phyloP scores from a whole-genome alignment of 2,329 filamentous ascomycete species.

The Claviceps capensis region DNA sequence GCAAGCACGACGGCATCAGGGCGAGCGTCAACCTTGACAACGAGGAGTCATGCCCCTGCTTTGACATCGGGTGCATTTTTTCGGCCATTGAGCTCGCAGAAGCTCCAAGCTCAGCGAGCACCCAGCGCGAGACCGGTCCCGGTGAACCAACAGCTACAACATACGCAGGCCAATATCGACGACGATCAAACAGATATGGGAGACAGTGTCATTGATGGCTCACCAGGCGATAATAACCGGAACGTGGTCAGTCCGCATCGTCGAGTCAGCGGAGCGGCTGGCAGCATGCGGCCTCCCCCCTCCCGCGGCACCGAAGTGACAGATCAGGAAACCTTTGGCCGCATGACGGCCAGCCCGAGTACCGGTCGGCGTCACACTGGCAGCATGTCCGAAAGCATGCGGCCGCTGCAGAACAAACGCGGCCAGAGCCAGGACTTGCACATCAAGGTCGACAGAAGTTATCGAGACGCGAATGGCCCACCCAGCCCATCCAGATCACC shows the following conservation, averaged over 20 bases:
- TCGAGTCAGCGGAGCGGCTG: slow-evolving; percentile 22
- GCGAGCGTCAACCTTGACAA: slow-evolving; percentile 44
- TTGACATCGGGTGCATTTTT: slow-evolving; percentile 87
- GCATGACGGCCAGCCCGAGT: slow-evolving; percentile 60
- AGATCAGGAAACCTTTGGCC: slow-evolving; percentile 57
- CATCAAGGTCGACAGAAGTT: slow-evolving; percentile 47
- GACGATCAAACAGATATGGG: slow-evolving; percentile 28
- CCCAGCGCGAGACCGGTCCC: slow-evolving; percentile 36
- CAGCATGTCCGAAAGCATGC: slow-evolving; percentile 64
- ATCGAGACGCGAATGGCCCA: slow-evolving; percentile 35
- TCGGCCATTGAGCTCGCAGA: slow-evolving; percentile 90
- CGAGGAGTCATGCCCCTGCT: slow-evolving; percentile 78
- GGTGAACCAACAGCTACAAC: slow-evolving; percentile 23
- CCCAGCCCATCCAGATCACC: slow-evolving; percentile 56
- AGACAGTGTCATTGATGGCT: slow-evolving; percentile 27
- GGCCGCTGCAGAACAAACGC: slow-evolving; percentile 50
- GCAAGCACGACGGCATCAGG: slow-evolving; percentile 36
- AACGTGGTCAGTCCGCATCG: slow-evolving; percentile 25
- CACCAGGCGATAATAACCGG: slow-evolving; percentile 43
- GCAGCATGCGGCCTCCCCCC: slow-evolving; percentile 39
- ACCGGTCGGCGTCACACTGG: slow-evolving; percentile 39
- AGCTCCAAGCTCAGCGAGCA: slow-evolving; percentile 75
- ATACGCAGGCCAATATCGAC: slow-evolving; percentile 18
- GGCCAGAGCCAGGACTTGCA: slow-evolving; percentile 26
- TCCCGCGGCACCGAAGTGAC: slow-evolving; percentile 75